Base-by-base conservation (phyloP, 495 filamentous ascomycete genomes). In the Hypoxylon subgilvum region DNA sequence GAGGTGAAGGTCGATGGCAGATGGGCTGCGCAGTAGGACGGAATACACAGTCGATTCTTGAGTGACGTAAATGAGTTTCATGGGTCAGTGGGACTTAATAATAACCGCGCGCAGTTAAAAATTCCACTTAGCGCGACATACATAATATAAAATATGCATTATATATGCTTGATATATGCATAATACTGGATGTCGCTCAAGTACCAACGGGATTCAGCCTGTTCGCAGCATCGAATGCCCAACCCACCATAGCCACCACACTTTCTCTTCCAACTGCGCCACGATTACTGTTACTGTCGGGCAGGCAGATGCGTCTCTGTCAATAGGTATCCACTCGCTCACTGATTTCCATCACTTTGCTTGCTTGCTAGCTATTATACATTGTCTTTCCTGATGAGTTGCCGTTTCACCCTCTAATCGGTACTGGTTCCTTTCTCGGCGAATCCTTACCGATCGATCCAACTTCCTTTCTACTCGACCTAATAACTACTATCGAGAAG, bases 391-490 rank as follows among this genome's bases (percentile, higher is more conserved):
- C 44, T 25, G 25, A 63, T 63, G 60, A 49, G 34, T 35, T n/a
- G 49, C 38, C 34, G 38, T 57, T 54, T 58, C 53, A 50, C 40
- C 42, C n/a, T 32, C 28, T 49, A 39, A 16, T 35, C 34, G 53
- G 47, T 50, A 49, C 58, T 63, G 44, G 58, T 63, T 46, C 52
- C 59, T 40, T 28, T 38, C 30, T 48, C 35, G 47, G 47, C 47
- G 59, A 52, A 53, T 54, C 53, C 49, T 57, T 49, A 42, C 25
- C 49, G 48, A 42, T 19, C 43, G 41, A 41, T 48, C 48, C 61
- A 59, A 55, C 61, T 51, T 56, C 41, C 51, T 28, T 30, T 31
- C 28, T 19, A 50, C 16, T 39, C 57, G 17, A 55, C 14, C 30
- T 31, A 12, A 51, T 16, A 18, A 14, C 16, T 3, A 38, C 31